A percentile compares a stretch with the other conserved stretches of the same genome.
These are phyloP conservation scores for Candida sphagnicola DNA, from an alignment of 805 yeast genomes.

Conservation along the genomic window DNA sequence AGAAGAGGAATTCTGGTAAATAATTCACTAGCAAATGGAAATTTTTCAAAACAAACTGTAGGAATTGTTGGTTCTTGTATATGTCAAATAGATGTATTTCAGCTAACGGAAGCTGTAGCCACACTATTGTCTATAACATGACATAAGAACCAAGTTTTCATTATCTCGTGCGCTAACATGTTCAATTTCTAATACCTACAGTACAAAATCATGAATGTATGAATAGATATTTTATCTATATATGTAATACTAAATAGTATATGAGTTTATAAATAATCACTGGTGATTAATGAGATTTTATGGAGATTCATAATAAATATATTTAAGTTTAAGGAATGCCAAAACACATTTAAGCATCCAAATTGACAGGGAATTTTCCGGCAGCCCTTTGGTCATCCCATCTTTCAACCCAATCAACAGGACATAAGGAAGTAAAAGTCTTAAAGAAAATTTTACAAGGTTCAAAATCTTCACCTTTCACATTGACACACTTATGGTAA, in stretches of 20 bases:
- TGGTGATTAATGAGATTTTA: not conserved
- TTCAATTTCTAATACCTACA: no score
- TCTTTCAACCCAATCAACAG: constrained; percentile 77
- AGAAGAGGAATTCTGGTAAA: constrained; percentile 36
- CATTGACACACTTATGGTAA: constrained; percentile 94
- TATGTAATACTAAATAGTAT: not conserved
- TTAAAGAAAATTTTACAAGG: constrained; percentile 95
- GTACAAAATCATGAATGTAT: no score
- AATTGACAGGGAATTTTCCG: constrained; percentile 43
- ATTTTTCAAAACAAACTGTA: no score
- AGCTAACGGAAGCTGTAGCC: no score
- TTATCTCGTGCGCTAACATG: no score
- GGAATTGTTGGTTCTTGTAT: no score
- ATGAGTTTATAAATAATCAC: not conserved
- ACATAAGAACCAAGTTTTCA: no score
- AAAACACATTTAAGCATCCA: constrained; percentile 19
- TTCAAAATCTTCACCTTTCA: constrained; percentile 97
- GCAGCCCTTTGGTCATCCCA: constrained; percentile 84
- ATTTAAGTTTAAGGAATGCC: not conserved
- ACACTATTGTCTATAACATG: no score
- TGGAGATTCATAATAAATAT: not conserved
- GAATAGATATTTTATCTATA: not conserved
- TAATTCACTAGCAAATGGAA: no score
- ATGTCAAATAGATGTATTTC: no score
- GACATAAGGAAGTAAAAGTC: constrained; percentile 85